Evolutionary conservation across 495 filamentous ascomycete genomes (phyloP), one percentile per base, ranked within the genome.

Genomic region (Aspergillus biplanus): DNA sequence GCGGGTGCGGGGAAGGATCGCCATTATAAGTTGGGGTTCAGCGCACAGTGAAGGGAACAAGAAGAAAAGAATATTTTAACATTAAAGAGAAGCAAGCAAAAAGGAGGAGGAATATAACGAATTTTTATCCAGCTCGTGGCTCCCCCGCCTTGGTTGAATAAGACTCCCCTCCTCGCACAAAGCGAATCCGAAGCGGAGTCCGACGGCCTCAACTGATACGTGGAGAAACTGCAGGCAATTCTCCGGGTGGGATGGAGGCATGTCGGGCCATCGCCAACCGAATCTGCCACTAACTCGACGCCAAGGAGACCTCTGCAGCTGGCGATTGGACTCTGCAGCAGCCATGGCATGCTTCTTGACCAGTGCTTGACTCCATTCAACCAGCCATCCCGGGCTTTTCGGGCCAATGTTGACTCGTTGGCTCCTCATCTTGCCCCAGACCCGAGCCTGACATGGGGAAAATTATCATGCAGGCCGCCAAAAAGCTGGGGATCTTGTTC

Each of bases 361-460:
- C 39, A 53, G 47, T 27, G 33, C 58, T 52, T 53, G 47, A 61
- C 58, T 53, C 21, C 12, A 31, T 42, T n/a, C 33, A 9, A 3
- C 18, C 21, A 33, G 27, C 35, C n/a, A 6, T 15, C 34, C 52
- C 58, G 58, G 58, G 27, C 16, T 2, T 53, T 34, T 61, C 58
- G 58, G 58, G 58, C 33, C 27, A 61, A 61, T 61, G n/a, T 61
- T 52, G 58, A 27, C 21, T 27, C 21, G 58, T 33, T 46, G 27
- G 7, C 35, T 27, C 3, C n/a, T n/a, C 39, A 44, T 44, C 4
- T n/a, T 44, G 11, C 39, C 39, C 39, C 39, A 11, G n/a, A 6
- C 11, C n/a, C 39, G 12, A 44, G 11, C 39, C 12, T 9, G 39
- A 44, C 39, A 44, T 44, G 58, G 48, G 58, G 58, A 13, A 53